phyloP scores from a whole-genome alignment of 73 alveolate species.

The Tetrahymena borealis region DNA sequence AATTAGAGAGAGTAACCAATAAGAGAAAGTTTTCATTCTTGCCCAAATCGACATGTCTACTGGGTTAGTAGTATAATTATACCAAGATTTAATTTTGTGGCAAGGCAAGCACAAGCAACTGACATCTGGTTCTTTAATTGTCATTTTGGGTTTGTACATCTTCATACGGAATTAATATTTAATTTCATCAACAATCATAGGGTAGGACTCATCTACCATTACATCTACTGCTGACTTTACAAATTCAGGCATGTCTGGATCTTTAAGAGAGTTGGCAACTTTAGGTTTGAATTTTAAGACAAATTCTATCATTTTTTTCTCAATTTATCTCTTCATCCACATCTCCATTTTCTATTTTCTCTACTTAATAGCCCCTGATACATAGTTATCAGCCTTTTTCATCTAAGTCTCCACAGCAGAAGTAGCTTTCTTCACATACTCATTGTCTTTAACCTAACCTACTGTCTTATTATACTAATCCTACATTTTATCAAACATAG shows the following conservation, averaged over 20 bases:
- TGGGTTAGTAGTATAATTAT: constrained; percentile 22
- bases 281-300: constrained; percentile 23
- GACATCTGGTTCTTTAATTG: constrained; percentile 2
- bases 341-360: not conserved
- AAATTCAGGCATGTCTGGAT: constrained; percentile 42
- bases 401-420: no score
- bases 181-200: constrained; percentile 34
- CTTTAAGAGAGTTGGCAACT: constrained; percentile 28
- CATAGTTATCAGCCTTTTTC: not conserved
- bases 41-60: constrained; percentile 27
- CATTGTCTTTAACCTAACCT: not conserved
- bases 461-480: not conserved
- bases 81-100: constrained; percentile 21
- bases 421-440: not conserved
- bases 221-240: constrained; percentile 24
- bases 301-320: constrained; percentile 2
- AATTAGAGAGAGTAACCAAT: constrained; percentile 21
- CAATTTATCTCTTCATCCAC: constrained; percentile 31
- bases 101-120: not conserved
- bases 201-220: constrained; percentile 35
- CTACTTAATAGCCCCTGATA: not conserved
- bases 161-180: constrained; percentile 25
- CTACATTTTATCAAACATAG: not conserved
- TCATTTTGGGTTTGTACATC: constrained; percentile 12
- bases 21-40: constrained; percentile 27